Conservation (phyloP, 306 rosid genomes). For the Oxytropis ochrocephala region DNA sequence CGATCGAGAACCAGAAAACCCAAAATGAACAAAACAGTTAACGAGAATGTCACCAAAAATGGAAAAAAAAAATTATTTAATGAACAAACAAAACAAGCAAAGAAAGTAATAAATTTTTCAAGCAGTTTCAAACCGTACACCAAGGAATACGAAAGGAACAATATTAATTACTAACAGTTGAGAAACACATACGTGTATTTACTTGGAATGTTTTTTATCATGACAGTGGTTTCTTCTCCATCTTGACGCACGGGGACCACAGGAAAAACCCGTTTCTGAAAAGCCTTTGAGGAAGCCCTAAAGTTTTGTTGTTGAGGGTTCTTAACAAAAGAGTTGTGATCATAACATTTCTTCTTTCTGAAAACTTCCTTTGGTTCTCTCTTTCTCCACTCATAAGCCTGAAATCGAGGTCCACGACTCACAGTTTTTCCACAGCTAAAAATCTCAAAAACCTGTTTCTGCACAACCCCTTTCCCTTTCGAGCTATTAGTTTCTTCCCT, state of each 20-base stretch:
- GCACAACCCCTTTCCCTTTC: too few relatives aligned
- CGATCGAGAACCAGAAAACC: not conserved
- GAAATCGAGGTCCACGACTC: not conserved
- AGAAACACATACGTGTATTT: slow-evolving; percentile 46
- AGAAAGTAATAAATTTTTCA: too few relatives aligned
- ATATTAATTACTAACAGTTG: too few relatives aligned
- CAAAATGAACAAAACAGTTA: not conserved
- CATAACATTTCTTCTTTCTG: not conserved
- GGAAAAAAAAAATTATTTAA: too few relatives aligned
- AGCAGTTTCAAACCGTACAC: not conserved
- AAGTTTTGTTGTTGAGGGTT: not conserved
- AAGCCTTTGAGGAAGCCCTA: not conserved
- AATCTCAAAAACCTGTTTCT: not conserved
- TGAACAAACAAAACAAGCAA: too few relatives aligned
- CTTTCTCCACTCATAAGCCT: not conserved
- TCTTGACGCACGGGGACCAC: not conserved
- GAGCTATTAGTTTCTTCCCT: too few relatives aligned
- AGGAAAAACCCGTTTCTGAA: not conserved
- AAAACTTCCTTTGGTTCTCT: not conserved
- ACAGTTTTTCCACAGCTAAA: not conserved
- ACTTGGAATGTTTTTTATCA: slow-evolving; percentile 55
- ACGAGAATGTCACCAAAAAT: not conserved
- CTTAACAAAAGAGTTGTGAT: not conserved
- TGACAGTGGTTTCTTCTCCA: slow-evolving; percentile 31
- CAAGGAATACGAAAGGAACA: too few relatives aligned